Base-by-base conservation (phyloP, 768 basidiomycete species). In the Hericium rajendrae region DNA sequence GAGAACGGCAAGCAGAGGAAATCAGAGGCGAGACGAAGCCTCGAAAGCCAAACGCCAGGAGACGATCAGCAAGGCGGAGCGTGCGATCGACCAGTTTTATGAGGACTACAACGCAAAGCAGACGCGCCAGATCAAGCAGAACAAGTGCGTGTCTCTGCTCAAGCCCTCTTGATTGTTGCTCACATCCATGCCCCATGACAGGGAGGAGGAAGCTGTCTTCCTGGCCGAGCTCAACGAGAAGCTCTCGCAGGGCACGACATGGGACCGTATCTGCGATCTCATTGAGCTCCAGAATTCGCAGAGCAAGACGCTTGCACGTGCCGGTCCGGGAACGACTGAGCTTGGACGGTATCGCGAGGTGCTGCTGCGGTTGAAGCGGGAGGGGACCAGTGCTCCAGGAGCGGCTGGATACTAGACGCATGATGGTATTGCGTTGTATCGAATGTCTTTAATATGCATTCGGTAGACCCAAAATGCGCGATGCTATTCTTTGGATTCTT, bases 231-330 rank as follows among this genome's bases (percentile, higher is more conserved):
- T 93, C 55, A 82, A 82, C 20, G 85, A 85, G 51, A 81, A 84
- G 10, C 82, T 98, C 53, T 86, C 91, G 0, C 77, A 80, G 55
- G 97, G 95, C 24, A 97, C 95, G 20, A 95, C 94, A 8, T 99
- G 95, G 95, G 84, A 93, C 64, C 87, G 97, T 39, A 95, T 99
- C 67, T 88, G 86, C 68, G 84, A 84, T 26, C 72, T 85, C 53
- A 72, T 97, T 60, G 91, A 94, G 63, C 78, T 99, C 39, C 84
- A 95, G 70, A 97, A 98, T 70, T 97, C 94, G 55, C 93, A 98
- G 72, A 94, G 91, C 77, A 99, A 98, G 77, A 97, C 94, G 4
- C 78, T 92, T 64, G 86, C 94, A 16, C 82, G 93, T 48, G 82
- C 88, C 37, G 91, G 91, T 13, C 74, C 90, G 11, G 88, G 88